Base-by-base conservation (phyloP, 2,329 filamentous ascomycete species). In the Nemania sp. region DNA sequence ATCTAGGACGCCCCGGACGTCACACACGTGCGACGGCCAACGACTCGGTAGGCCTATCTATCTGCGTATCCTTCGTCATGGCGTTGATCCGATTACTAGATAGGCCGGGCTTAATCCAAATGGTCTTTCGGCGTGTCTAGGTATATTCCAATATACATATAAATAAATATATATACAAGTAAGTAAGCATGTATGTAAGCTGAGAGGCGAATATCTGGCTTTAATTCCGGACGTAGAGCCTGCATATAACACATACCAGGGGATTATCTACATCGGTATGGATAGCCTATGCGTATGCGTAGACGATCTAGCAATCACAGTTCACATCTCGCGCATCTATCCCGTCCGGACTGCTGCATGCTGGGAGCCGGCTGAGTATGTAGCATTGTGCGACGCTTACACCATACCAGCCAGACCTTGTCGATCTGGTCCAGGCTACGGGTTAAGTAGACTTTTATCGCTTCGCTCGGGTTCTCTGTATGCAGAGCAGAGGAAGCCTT, bases 361-460 rank as follows among this genome's bases (percentile, higher is more conserved):
- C 52, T 55, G 47, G 63, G 18, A 43, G 54, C 52, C 26, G 66
- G 66, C 66, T 60, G 61, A 66, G 62, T 60, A n/a, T n/a, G n/a
- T n/a, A 61, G 59, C 38, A 53, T 57, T 27, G 45, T 43, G 35
- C 52, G 29, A 64, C 61, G 59, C 67, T 61, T 52, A 67, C 22
- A 29, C 15, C 22, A 20, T 18, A 29, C n/a, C 20, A 8, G 27
- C n/a, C 20, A 8, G 27, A 52, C 32, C n/a, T 54, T 32, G 62
- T 54, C 55, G 51, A 57, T 57, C 52, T 49, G 45, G 32, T 45
- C 24, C 47, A 51, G 38, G 51, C 38, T 51, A 4, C 47, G 22
- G 32, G 32, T 11, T 35, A 3, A 8, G 7, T 35, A 35, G 18
- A 8, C 47, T 27, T 45, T 55, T 24, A 35, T 38, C 45, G 45